Base-by-base conservation (phyloP, 1,139 yeast genomes). In the Yamadazyma oceani region DNA sequence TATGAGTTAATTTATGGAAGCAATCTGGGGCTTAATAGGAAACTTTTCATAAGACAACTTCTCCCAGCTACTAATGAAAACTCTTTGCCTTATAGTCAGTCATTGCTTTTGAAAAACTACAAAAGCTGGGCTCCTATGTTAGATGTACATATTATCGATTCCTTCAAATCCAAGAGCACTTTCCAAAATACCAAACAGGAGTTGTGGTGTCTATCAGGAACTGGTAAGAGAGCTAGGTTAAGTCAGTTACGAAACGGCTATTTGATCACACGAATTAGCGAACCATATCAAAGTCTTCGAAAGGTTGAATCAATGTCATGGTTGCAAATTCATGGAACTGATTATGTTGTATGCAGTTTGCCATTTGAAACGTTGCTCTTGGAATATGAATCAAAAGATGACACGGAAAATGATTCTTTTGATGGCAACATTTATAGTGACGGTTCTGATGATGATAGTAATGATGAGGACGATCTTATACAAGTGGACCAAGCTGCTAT, bases 51-150 rank as follows among this genome's bases (percentile, higher is more conserved):
- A 5, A 46, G 53, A 11, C 29, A 23, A n/a, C 41, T 46, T 29
- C 32, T 44, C 6, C 25, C 38, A 2, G 25, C 34, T 9, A 25
- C 2, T 41, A 45, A 1, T 27, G 54, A 21, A 44, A 46, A 33
- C 21, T 40, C 12, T 33, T 46, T 23, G 36, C 49, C 41, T 26
- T 53, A 26, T 39, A 50, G 40, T 42, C 42, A 14, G 35, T 49
- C 41, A 26, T 37, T 35, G 16, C 33, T 42, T 21, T 34, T 35
- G 26, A 27, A 33, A 39, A 56, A 65, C 42, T 68, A 62, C 52
- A 64, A 60, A 32, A 73, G 69, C 42, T 75, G 82, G 81, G 65
- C 78, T 0, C 81, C 81, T 0, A 43, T 75, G 3, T 43, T 69
- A 17, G 80, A 75, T 50, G 51, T 68, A 0, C 60, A 55, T 41